Base-by-base conservation (phyloP, 2,329 filamentous ascomycete species). In the Periconia digitata region DNA sequence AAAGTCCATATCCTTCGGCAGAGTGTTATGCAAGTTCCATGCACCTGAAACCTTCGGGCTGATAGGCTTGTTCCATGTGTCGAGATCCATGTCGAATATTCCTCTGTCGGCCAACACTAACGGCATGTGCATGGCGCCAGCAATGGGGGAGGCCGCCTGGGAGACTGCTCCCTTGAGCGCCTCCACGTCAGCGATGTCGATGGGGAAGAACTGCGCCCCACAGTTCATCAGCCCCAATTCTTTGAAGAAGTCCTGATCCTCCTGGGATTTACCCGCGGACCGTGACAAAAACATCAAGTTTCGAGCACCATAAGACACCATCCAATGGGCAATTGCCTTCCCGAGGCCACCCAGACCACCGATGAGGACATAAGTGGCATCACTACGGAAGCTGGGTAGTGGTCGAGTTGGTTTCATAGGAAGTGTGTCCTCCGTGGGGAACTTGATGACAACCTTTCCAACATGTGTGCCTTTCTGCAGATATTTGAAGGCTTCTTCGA, bases 1-100 rank as follows among this genome's bases (percentile, higher is more conserved):
- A 44, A 59, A 61, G 24, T 62, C 59, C 7, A 61, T 44, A 13
- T 44, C 23, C 10, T 44, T 36, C 10, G 17, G 35, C 13, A 48
- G 18, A n/a, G 39, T 40, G 1, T 52, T 24, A 43, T 53, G 53
- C 0, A 72, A 47, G n/a, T 60, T 58, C 52, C 66, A 55, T 1
- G 67, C 60, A 2, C 71, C 71, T 2, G 37, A 27, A 7, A 74
- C 53, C 44, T 73, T 74, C 6, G 51, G 46, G 4, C 27, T 35
- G 5, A 42, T 17, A 3, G 34, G 37, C 4, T 17, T 22, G 12
- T n/a, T 24, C 54, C 54, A 57, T 16, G 27, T 18, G 3, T 44
- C 43, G 13, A 16, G 35, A 15, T 35, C 38, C 43, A 63, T 58
- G 10, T 52, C 42, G 3, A 52, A 35, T 12, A 34, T 18, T 27